These are phyloP conservation scores for Entomortierella chlamydospora DNA, from an alignment of 192 early-diverging fungal species.

Conservation along the genomic window DNA sequence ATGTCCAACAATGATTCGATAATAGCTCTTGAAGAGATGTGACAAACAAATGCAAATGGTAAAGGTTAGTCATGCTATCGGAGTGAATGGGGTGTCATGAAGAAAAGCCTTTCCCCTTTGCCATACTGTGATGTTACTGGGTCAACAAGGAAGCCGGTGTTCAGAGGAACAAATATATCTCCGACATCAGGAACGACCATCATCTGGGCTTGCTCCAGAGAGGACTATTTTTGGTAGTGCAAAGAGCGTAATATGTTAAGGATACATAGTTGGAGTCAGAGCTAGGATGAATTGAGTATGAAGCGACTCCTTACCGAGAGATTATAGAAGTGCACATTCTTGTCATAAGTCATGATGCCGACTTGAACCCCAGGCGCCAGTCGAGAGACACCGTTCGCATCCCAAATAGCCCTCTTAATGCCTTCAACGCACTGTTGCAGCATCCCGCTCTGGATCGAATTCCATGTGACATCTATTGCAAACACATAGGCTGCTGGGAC, in stretches of 20 bases:
- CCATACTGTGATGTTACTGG: slow-evolving; percentile 78
- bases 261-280: neutral
- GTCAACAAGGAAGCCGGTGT: slow-evolving; percentile 92
- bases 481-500: slow-evolving; percentile 83
- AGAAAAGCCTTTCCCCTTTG: neutral
- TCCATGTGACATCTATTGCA: slow-evolving; percentile 96
- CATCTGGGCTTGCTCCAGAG: slow-evolving; percentile 92
- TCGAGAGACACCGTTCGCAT: slow-evolving; percentile 39
- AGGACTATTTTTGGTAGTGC: slow-evolving; percentile 52
- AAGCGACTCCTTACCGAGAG: slow-evolving; percentile 75
- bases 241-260: neutral
- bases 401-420: slow-evolving; percentile 78
- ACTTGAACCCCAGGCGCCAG: slow-evolving; percentile 73
- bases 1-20: slow-evolving; percentile 87
- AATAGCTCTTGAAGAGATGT: slow-evolving; percentile 59
- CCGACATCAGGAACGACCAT: slow-evolving; percentile 92
- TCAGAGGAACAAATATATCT: slow-evolving; percentile 95
- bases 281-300: no score
- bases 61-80: no score
- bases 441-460: slow-evolving; percentile 87
- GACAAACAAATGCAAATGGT: no score
- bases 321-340: slow-evolving; percentile 95
- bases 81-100: no score
- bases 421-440: slow-evolving; percentile 73
- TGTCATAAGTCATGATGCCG: slow-evolving; percentile 94